Evolutionary conservation across 2,329 filamentous ascomycete species (phyloP).

Genomic region (Coccinonectria pachysandricola): DNA sequence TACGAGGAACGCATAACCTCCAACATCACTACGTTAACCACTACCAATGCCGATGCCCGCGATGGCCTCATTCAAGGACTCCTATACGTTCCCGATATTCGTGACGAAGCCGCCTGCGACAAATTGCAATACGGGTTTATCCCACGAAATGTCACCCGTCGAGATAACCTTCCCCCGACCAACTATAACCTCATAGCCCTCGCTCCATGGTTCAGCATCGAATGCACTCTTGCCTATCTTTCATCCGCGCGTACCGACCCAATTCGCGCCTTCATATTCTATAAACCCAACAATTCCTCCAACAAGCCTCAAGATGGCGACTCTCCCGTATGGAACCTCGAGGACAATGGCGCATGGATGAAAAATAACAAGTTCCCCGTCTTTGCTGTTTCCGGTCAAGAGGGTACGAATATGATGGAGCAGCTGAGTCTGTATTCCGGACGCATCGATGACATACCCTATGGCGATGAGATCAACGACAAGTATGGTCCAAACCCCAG

Average conservation of each 20-base stretch:
- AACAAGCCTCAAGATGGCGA: constrained; percentile 54
- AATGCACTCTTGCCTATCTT: constrained; percentile 68
- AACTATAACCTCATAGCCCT: constrained; percentile 71
- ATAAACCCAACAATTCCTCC: constrained; percentile 44
- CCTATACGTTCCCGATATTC: constrained; percentile 72
- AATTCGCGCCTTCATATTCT: constrained; percentile 54
- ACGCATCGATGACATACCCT: constrained; percentile 52
- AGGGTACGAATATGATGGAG: constrained; percentile 58
- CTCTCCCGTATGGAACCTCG: constrained; percentile 58
- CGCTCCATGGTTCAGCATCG: constrained; percentile 71
- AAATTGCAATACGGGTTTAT: constrained; percentile 54
- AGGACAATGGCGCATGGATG: constrained; percentile 64
- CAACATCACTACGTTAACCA: constrained; percentile 69
- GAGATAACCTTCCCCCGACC: constrained; percentile 54
- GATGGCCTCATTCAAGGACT: constrained; percentile 63
- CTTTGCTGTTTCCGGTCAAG: constrained; percentile 64
- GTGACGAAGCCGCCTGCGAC: constrained; percentile 48
- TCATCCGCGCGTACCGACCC: constrained; percentile 46
- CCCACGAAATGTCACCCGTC: constrained; percentile 64
- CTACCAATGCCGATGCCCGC: constrained; percentile 47
- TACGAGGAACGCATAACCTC: constrained; percentile 40
- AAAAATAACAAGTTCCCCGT: constrained; percentile 63
- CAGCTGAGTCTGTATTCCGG: constrained; percentile 70
- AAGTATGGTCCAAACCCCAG: constrained; percentile 44
- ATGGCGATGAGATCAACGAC: constrained; percentile 43